A percentile compares a stretch with the other conserved stretches of the same genome.
phyloP scores from a whole-genome alignment of 345 rosid species.

The Brassica incana region DNA sequence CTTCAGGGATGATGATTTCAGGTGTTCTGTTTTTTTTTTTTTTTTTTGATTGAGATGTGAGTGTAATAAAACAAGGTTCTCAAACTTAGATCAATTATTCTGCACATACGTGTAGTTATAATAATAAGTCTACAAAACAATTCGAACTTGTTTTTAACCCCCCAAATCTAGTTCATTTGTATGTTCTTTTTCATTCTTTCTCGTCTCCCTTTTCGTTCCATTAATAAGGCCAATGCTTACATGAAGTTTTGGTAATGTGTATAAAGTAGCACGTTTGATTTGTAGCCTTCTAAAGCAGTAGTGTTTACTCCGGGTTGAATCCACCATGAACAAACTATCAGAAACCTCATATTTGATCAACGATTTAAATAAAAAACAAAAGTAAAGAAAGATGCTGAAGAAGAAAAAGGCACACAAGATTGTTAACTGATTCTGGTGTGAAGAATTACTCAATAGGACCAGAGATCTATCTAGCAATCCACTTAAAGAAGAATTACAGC shows the following conservation, averaged over 20 bases:
- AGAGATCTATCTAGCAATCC: background rate
- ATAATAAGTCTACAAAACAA: background rate
- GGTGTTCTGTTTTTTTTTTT: background rate
- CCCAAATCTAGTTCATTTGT: slow-evolving; percentile 9
- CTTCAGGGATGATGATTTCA: slow-evolving; percentile 4
- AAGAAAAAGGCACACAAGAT: no score
- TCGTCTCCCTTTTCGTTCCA: background rate
- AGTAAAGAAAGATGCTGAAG: no score
- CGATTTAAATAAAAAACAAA: no score
- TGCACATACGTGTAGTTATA: slow-evolving; percentile 9
- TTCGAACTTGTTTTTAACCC: background rate
- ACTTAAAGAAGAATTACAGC: background rate
- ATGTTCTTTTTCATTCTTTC: background rate
- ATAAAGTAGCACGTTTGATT: background rate
- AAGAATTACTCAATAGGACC: no score
- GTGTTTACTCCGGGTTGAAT: background rate
- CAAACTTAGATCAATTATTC: background rate
- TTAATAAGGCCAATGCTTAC: background rate
- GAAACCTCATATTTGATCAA: no score
- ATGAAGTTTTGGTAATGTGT: background rate
- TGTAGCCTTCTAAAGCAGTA: background rate
- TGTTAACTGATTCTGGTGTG: no score
- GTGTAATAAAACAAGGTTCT: slow-evolving; percentile 2
- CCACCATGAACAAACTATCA: no score
- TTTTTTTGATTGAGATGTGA: background rate